phyloP scores from a whole-genome alignment of 139 green algal genomes.

The Marvania coccoides region DNA sequence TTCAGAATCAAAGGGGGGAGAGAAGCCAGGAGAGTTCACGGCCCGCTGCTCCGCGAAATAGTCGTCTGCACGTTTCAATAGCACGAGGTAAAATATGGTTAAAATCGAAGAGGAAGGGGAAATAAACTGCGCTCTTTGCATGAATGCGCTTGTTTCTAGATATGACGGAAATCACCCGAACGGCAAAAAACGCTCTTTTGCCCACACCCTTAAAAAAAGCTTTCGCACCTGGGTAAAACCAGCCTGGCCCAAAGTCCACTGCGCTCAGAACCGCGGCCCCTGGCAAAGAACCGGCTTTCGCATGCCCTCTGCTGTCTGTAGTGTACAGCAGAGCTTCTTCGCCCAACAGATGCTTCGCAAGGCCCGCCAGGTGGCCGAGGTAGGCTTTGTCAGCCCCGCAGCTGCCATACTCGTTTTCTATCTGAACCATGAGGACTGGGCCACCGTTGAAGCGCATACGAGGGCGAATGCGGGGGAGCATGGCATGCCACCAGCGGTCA shows the following conservation, averaged over 20 bases:
- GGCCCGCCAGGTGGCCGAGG: constrained; percentile 24
- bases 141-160: no score
- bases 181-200: no score
- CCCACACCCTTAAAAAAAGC: no score
- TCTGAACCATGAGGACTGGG: constrained; percentile 55
- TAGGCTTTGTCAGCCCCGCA: constrained; percentile 35
- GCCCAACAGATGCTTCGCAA: constrained; percentile 20
- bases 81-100: no score
- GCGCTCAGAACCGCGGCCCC: constrained; percentile 5
- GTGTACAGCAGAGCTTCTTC: constrained; percentile 43
- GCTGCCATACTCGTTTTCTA: constrained; percentile 63
- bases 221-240: no score
- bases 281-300: neutral
- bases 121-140: no score
- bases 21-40: constrained; percentile 36
- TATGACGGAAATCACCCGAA: no score
- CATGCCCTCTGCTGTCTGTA: constrained; percentile 2
- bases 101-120: no score
- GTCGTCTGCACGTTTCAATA: no score
- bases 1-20: constrained; percentile 41
- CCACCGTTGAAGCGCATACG: constrained; percentile 30
- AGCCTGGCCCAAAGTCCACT: constrained; percentile 46
- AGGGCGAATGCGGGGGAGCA: constrained; percentile 28
- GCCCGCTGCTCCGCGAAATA: constrained; percentile 33
- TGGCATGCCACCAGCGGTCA: constrained; percentile 35